Conservation (phyloP, 2,329 filamentous ascomycete species). For the Aspergillus costaricaensis region DNA sequence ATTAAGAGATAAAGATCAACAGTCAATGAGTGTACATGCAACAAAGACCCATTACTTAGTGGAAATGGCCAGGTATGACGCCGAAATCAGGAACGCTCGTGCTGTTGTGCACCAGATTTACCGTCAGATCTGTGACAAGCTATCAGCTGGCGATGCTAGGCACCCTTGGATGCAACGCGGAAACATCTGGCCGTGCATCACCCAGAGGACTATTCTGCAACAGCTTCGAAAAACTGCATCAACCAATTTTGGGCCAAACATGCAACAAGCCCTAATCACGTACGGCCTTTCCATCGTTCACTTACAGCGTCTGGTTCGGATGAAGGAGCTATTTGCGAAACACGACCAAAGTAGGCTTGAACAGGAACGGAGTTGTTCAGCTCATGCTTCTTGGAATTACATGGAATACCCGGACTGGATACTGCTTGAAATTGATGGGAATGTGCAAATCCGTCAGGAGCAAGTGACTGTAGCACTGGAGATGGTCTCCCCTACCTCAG, state of each 20-base stretch:
- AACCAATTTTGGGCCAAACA: no score
- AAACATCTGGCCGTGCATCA: constrained; percentile 47
- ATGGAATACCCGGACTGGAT: constrained; percentile 62
- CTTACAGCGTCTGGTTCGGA: constrained; percentile 48
- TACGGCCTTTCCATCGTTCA: constrained; percentile 45
- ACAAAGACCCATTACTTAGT: no score
- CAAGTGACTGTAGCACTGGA: constrained; percentile 65
- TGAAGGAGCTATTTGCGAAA: constrained; percentile 41
- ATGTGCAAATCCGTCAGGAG: constrained; percentile 62
- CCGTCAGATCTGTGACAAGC: constrained; percentile 18
- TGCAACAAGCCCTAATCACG: constrained; percentile 41
- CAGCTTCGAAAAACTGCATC: no score
- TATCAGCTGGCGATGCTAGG: constrained; percentile 31
- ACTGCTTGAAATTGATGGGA: constrained; percentile 65
- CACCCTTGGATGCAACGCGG: constrained; percentile 43
- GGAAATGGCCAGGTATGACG: neutral
- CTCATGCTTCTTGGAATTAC: constrained; percentile 55
- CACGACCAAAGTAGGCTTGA: constrained; percentile 30
- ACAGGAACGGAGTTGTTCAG: no score
- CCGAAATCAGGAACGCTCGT: no score
- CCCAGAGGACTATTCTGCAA: constrained; percentile 44
- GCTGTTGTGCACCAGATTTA: constrained; percentile 17
- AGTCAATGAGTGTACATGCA: no score
- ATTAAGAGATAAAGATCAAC: constrained; percentile 21
- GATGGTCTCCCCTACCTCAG: constrained; percentile 58